Conservation (phyloP, 2,329 filamentous ascomycete genomes). For the Knufia petricola region DNA sequence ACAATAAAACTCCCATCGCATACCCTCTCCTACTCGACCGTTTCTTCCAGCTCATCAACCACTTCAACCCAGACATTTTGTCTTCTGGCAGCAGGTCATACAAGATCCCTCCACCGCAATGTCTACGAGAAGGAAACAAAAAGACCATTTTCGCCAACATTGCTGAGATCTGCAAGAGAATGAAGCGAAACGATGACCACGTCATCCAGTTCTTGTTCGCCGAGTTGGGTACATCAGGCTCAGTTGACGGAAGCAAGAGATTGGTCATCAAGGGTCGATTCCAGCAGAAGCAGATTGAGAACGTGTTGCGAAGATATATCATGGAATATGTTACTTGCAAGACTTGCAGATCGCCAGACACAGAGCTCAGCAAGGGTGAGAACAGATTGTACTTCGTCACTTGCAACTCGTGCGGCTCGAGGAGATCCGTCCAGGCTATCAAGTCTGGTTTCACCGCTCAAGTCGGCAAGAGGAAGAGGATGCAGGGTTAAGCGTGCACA, state of each 20-base stretch:
- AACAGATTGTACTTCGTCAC: constrained; percentile 99
- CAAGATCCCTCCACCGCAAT: constrained; percentile 98
- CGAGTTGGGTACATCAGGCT: constrained; percentile 93
- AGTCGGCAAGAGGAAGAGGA: constrained; percentile 96
- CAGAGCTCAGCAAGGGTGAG: constrained; percentile 95
- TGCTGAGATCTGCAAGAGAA: constrained; percentile 94
- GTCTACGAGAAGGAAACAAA: constrained; percentile 99
- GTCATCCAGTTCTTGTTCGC: constrained; percentile 95
- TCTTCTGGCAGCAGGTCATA: constrained; percentile 85
- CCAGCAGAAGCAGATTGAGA: constrained; percentile 99
- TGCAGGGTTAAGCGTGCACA: constrained; percentile 61
- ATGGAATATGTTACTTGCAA: constrained; percentile 89
- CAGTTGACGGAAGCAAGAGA: constrained; percentile 82
- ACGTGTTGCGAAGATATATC: constrained; percentile 90
- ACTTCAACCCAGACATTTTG: constrained; percentile 93
- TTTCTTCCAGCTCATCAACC: constrained; percentile 89
- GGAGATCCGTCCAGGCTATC: constrained; percentile 90
- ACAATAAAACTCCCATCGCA: constrained; percentile 64
- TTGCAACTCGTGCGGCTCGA: constrained; percentile 76
- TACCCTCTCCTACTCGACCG: constrained; percentile 80
- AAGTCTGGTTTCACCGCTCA: constrained; percentile 99
- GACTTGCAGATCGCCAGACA: constrained; percentile 90
- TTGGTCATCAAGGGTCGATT: constrained; percentile 99
- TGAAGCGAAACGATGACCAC: constrained; percentile 98
- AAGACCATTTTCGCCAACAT: constrained; percentile 99